Conservation (phyloP, 345 rosid species). For the Hevea brasiliensis region DNA sequence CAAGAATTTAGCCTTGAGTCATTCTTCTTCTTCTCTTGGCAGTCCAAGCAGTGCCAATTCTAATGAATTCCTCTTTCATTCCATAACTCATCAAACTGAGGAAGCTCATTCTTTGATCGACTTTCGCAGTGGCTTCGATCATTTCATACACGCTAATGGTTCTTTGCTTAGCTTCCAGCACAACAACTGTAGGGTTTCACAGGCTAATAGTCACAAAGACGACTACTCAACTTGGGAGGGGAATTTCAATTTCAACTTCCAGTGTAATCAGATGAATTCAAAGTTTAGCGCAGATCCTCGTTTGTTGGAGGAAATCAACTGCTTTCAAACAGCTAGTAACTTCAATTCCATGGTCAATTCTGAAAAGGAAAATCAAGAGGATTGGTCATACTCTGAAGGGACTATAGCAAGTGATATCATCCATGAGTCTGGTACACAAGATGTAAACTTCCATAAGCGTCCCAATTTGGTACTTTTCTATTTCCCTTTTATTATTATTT, state of each 20-base stretch:
- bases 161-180: slow-evolving; percentile 72
- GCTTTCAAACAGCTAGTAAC: slow-evolving; percentile 41
- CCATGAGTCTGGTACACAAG: slow-evolving; percentile 42
- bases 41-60: slow-evolving; percentile 53
- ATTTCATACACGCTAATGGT: slow-evolving; percentile 36
- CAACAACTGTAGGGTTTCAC: slow-evolving; percentile 23
- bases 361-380: slow-evolving; percentile 36
- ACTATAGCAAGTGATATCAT: slow-evolving; percentile 41
- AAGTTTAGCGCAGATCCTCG: slow-evolving; percentile 34
- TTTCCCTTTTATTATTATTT: background rate
- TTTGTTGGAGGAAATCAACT: slow-evolving; percentile 32
- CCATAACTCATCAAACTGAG: slow-evolving; percentile 30
- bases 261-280: slow-evolving; percentile 22
- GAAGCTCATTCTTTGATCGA: slow-evolving; percentile 62
- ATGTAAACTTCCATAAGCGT: slow-evolving; percentile 52
- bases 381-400: slow-evolving; percentile 65
- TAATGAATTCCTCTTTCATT: slow-evolving; percentile 40
- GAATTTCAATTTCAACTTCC: slow-evolving; percentile 14
- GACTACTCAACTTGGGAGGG: slow-evolving; percentile 43
- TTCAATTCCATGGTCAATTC: slow-evolving; percentile 21
- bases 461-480: slow-evolving; percentile 42
- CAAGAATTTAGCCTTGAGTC: slow-evolving; percentile 26
- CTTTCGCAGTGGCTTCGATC: slow-evolving; percentile 42
- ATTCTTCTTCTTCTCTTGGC: slow-evolving; percentile 34
- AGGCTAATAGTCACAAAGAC: slow-evolving; percentile 10